These are phyloP conservation scores for Euphorbia peplus DNA, from an alignment of 345 rosid species.

Conservation along the genomic window DNA sequence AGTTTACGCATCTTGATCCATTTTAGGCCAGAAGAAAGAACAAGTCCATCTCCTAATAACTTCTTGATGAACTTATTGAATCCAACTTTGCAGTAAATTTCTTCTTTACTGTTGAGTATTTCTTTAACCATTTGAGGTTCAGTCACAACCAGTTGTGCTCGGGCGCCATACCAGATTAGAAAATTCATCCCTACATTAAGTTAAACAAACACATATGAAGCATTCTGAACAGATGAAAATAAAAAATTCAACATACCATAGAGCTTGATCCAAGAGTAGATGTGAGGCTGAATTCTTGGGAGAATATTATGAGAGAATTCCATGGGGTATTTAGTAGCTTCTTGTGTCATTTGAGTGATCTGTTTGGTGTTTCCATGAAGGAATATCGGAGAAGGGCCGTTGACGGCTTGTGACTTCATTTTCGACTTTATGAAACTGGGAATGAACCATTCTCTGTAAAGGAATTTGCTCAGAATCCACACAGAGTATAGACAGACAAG, in stretches of 20 bases:
- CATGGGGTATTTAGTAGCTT: slow-evolving; percentile 2
- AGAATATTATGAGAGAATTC: slow-evolving; percentile 27
- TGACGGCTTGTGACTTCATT: slow-evolving; percentile 28
- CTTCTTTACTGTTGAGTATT: slow-evolving; percentile 35
- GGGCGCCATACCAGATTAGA: slow-evolving; percentile 34
- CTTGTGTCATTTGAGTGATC: not conserved
- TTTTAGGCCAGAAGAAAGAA: slow-evolving; percentile 30
- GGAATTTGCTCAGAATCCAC: slow-evolving; percentile 2
- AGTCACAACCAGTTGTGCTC: slow-evolving; percentile 35
- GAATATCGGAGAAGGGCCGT: slow-evolving; percentile 30
- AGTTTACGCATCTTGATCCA: slow-evolving; percentile 44
- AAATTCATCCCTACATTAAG: slow-evolving; percentile 31
- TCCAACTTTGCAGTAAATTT: slow-evolving; percentile 14
- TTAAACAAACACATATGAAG: too few relatives aligned
- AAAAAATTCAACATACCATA: slow-evolving; percentile 4
- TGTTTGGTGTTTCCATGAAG: slow-evolving; percentile 28
- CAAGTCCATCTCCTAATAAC: slow-evolving; percentile 41
- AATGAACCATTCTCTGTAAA: slow-evolving; percentile 24
- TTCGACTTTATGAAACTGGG: slow-evolving; percentile 17
- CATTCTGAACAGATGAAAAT: too few relatives aligned
- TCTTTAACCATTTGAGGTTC: slow-evolving; percentile 43
- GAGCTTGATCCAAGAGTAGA: slow-evolving; percentile 30
- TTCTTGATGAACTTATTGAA: not conserved
- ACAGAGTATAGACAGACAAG: slow-evolving; percentile 14
- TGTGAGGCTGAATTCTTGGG: slow-evolving; percentile 28